phyloP scores from a whole-genome alignment of 169 alveolate species.

The Babesia ovis region DNA sequence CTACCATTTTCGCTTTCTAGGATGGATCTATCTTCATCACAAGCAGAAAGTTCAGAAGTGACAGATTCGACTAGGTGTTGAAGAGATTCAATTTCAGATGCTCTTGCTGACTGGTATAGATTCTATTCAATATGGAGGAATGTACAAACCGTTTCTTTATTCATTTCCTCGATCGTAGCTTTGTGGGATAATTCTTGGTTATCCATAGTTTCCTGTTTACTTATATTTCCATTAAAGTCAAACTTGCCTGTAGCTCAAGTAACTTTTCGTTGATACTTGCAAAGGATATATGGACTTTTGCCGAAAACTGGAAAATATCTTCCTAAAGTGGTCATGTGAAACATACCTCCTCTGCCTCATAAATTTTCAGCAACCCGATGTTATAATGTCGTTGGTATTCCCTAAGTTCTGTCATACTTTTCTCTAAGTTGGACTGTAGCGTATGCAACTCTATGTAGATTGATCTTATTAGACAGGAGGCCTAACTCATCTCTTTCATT shows the following conservation, averaged over 20 bases:
- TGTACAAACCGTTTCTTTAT: background rate
- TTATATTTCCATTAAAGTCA: background rate
- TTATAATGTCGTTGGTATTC: background rate
- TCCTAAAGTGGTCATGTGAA: too few species aligned
- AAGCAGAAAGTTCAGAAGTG: background rate
- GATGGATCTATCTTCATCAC: background rate
- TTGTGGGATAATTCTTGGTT: background rate
- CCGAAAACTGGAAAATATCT: too few species aligned
- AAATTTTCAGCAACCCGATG: background rate
- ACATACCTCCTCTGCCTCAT: constrained; percentile 22
- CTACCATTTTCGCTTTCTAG: background rate
- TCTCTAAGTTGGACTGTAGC: background rate
- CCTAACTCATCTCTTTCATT: background rate
- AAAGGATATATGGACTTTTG: too few species aligned
- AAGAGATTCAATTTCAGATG: background rate
- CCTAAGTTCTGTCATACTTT: background rate
- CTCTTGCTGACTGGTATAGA: background rate
- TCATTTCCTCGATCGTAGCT: background rate
- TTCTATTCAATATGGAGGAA: background rate
- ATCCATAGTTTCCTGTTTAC: background rate
- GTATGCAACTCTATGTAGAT: background rate
- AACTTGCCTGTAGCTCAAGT: background rate
- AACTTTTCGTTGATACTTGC: too few species aligned
- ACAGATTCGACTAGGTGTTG: background rate
- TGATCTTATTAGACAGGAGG: background rate